phyloP scores from a whole-genome alignment of 1,139 yeast species.

The Nakaseomyces kungkrabaensis region DNA sequence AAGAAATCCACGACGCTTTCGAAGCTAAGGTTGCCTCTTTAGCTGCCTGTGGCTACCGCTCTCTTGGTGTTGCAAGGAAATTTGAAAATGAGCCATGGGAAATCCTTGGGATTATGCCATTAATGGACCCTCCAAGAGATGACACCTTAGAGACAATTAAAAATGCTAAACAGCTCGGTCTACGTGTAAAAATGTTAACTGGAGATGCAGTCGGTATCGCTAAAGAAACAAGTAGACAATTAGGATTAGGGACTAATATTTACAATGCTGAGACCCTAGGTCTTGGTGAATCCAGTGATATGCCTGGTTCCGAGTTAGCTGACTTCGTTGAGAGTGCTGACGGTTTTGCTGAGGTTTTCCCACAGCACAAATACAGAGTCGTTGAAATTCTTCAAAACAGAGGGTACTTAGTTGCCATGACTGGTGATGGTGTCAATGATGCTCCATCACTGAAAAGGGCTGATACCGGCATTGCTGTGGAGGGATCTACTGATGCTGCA shows the following conservation, averaged over 20 bases:
- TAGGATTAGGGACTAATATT: constrained; percentile 91
- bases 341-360: constrained; percentile 95
- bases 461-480: constrained; percentile 93
- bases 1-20: constrained; percentile 85
- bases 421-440: constrained; percentile 96
- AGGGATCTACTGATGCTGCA: constrained; percentile 93
- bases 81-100: constrained; percentile 98
- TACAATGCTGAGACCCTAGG: constrained; percentile 94
- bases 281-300: constrained; percentile 89
- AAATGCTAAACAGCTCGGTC: constrained; percentile 87
- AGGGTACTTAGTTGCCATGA: constrained; percentile 93
- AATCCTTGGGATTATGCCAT: constrained; percentile 93
- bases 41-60: constrained; percentile 96
- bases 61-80: constrained; percentile 97
- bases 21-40: constrained; percentile 94
- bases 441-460: constrained; percentile 93
- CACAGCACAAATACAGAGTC: constrained; percentile 86
- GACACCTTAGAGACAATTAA: constrained; percentile 91
- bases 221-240: constrained; percentile 94
- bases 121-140: constrained; percentile 98
- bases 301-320: constrained; percentile 91
- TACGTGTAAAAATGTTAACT: constrained; percentile 92
- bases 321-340: constrained; percentile 91
- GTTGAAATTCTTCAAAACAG: constrained; percentile 54
- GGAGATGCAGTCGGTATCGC: constrained; percentile 99